Conservation (phyloP, 2,329 filamentous ascomycete genomes). For the Neopestalotiopsis sp. region DNA sequence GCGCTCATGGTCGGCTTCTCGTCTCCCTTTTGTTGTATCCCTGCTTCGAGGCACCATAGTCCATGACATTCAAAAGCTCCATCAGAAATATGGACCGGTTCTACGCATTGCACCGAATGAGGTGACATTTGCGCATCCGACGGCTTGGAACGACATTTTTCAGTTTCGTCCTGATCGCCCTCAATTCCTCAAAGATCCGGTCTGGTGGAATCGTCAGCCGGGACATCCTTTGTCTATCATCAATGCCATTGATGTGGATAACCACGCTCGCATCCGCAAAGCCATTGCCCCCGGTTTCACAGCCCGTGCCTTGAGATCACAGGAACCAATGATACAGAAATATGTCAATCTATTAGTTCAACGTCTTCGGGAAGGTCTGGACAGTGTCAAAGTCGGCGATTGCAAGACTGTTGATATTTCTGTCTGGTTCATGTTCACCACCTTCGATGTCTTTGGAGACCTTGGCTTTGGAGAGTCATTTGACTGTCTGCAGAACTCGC, state of each 20-base stretch:
- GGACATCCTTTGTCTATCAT: constrained; percentile 27
- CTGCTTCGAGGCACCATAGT: constrained; percentile 45
- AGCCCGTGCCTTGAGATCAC: constrained; percentile 24
- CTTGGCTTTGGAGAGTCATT: constrained; percentile 27
- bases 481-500: constrained; percentile 19
- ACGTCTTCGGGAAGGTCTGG: constrained; percentile 17
- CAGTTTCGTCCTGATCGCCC: constrained; percentile 21
- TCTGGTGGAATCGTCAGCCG: constrained; percentile 33
- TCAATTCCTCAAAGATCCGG: constrained; percentile 33
- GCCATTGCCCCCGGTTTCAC: constrained; percentile 30
- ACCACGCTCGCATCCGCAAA: constrained; percentile 30
- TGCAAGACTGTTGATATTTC: constrained; percentile 18
- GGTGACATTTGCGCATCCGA: constrained; percentile 50
- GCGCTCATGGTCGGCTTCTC: constrained; percentile 33
- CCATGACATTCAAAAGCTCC: constrained; percentile 47
- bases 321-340: constrained; percentile 26
- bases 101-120: constrained; percentile 55
- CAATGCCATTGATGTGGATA: constrained; percentile 32
- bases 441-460: constrained; percentile 29
- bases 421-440: constrained; percentile 26
- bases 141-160: constrained; percentile 37
- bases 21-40: constrained; percentile 48
- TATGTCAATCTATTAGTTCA: constrained; percentile 27
- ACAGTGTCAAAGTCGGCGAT: neutral
- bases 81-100: constrained; percentile 50